Evolutionary conservation across 129 eudicot species (phyloP), one percentile per base, ranked within the genome.

Genomic region (Lactuca saligna): DNA sequence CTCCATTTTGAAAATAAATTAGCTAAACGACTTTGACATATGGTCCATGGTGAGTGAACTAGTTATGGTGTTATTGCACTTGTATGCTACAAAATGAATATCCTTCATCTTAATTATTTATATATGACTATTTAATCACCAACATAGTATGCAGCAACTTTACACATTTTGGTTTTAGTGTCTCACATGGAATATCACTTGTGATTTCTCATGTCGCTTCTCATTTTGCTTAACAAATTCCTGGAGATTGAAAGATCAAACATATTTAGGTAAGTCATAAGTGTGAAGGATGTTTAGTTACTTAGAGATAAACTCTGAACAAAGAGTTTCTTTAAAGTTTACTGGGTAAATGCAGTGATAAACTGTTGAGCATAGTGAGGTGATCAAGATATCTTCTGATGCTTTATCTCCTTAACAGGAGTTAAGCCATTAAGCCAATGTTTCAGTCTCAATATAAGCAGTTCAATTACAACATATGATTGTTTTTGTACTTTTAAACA

Each of bases 171-270:
- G 49, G 59, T 34, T 44, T 70, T 42, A 58, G 42, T 61, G 8
- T 34, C 49, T 3, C 34, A 58, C 66, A 6, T 70, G 75, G 44
- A 58, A 31, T 44, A 65, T 46, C 75, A 70, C 35, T 33, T 57
- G 34, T 15, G 15, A 32, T 14, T 41, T 39, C 51, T 57, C 39
- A 69, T 55, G 37, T 37, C 41, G 63, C 63, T 20, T 38, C 31
- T 17, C 3, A 12, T 54, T 17, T 37, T 3, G 32, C 11, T 6
- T 32, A 32, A 71, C 57, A 57, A 11, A 29, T 41, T 46, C 6
- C 33, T 48, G 67, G 68, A 59, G 58, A 37, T 60, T 48, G 49
- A 46, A 48, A 54, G 7, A 60, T 49, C 48, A 71, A 48, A 17
- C 56, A 12, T 4, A 66, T 66, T 11, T 71, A 48, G 49, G 54